These are phyloP conservation scores for Tolypocladium nubicola DNA, from an alignment of 2,329 filamentous ascomycete genomes.

Conservation along the genomic window DNA sequence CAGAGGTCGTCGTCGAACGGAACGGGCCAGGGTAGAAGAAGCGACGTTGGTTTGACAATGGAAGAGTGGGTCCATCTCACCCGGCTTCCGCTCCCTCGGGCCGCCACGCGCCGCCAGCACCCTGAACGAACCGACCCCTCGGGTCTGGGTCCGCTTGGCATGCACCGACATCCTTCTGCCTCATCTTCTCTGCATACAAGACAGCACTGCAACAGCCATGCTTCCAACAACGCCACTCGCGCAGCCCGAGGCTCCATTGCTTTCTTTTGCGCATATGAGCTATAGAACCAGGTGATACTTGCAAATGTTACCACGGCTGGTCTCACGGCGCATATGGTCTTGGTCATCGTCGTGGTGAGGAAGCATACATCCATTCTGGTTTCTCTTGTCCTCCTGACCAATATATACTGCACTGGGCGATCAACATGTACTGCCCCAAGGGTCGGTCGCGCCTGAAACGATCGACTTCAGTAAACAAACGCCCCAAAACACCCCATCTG, in stretches of 20 bases:
- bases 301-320: neutral
- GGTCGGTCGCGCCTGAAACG: neutral
- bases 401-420: neutral
- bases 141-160: neutral
- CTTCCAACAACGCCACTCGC: neutral
- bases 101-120: neutral
- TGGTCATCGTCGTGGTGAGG: neutral
- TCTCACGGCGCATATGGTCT: neutral
- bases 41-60: neutral
- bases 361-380: neutral
- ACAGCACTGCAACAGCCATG: neutral
- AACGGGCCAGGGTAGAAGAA: neutral
- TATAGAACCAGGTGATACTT: too few species aligned
- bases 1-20: neutral
- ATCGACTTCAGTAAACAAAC: neutral
- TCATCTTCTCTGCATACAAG: neutral
- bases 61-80: neutral
- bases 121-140: neutral
- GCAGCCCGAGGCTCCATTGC: neutral
- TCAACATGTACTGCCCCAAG: neutral
- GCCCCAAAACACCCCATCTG: slow-evolving; percentile 4
- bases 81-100: neutral
- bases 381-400: neutral
- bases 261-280: neutral
- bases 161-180: neutral